Evolutionary conservation across 768 basidiomycete genomes (phyloP), one percentile per base, ranked within the genome.

Genomic region (Floccularia luteovirens): DNA sequence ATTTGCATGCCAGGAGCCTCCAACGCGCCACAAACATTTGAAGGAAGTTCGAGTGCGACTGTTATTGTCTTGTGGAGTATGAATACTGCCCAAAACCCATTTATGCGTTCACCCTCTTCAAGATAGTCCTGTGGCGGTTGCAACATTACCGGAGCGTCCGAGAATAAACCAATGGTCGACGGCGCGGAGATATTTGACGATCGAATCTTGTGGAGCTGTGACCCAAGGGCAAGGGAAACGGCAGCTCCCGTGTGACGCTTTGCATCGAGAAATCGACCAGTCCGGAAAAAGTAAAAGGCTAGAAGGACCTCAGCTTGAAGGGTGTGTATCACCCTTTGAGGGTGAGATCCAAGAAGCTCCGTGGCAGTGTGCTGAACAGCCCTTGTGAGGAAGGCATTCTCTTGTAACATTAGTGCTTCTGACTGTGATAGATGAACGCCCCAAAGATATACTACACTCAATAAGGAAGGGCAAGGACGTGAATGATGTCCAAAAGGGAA

Each of bases 51-150:
- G 27, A 77, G 62, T 4, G 70, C 67, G 12, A 79, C 67, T 1
- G 72, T 61, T 46, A 77, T 67, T 48, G 68, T 67, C 39, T 77
- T 74, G 56, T 82, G 79, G 39, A 81, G 63, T 35, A 64, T 59
- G 45, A 76, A 71, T 5, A 75, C 75, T 0, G 72, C 60, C 81
- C 81, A 83, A 53, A 83, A 82, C 0, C 69, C 75, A 40, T 75
- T 76, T 42, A 82, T 79, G 23, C 77, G 66, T 50, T 82, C 80
- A 14, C 74, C 79, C 51, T 81, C 77, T 44, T 80, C 79, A n/a
- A 75, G 52, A 19, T 57, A 47, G 49, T 74, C 70, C 13, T 31
- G 65, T 47, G 50, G 70, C 48, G n/a, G 62, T 49, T 48, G 54
- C 14, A 76, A 54, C 1, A 58, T 55, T 46, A 72, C 59, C 37